These are phyloP conservation scores for Xylaria sp. DNA, from an alignment of 2,329 filamentous ascomycete species.

Conservation along the genomic window DNA sequence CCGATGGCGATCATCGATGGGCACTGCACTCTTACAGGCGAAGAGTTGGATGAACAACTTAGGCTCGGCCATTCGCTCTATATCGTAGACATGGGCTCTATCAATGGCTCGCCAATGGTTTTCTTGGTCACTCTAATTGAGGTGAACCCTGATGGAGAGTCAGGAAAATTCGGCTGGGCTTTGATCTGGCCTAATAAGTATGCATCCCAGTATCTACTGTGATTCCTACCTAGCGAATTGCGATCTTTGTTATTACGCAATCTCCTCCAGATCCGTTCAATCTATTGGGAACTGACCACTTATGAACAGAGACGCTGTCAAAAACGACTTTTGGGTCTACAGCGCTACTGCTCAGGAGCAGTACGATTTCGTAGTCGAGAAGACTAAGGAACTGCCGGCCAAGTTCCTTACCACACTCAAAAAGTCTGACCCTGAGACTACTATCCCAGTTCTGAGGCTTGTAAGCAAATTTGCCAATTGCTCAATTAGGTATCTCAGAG, in stretches of 20 bases:
- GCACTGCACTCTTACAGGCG: constrained; percentile 43
- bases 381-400: constrained; percentile 37
- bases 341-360: constrained; percentile 61
- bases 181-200: constrained; percentile 44
- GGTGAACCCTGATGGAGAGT: constrained; percentile 40
- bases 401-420: constrained; percentile 39
- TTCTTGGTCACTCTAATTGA: constrained; percentile 43
- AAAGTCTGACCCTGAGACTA: constrained; percentile 27
- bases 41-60: constrained; percentile 48
- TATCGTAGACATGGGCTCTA: constrained; percentile 41
- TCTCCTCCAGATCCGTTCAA: too few species aligned
- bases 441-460: constrained; percentile 16
- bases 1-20: constrained; percentile 48
- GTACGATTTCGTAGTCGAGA: constrained; percentile 56
- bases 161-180: constrained; percentile 41
- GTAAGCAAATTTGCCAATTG: constrained; percentile 1
- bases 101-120: constrained; percentile 37
- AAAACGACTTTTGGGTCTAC: constrained; percentile 82
- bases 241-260: not conserved
- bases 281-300: not conserved
- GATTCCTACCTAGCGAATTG: not conserved
- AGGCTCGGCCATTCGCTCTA: constrained; percentile 50
- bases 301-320: constrained; percentile 23
- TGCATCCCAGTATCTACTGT: not conserved
- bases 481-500: not conserved